Evolutionary conservation across 2,329 filamentous ascomycete genomes (phyloP).

Genomic region (Penicillium brasilianum): DNA sequence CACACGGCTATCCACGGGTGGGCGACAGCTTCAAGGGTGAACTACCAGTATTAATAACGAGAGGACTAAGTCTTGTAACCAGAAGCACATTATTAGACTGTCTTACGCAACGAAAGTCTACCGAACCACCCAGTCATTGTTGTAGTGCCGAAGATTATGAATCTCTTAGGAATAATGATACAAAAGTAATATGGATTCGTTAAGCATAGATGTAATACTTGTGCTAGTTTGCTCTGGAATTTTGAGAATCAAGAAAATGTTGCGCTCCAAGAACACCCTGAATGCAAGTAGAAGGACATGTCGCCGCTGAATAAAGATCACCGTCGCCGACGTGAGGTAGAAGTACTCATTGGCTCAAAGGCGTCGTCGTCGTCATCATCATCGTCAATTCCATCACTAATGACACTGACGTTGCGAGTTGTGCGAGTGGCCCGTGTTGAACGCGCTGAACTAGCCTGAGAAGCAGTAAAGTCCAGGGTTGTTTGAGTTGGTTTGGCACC

Average conservation of each 20-base stretch:
- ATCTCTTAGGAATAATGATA: neutral
- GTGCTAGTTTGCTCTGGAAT: neutral
- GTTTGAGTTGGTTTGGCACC: slow-evolving; percentile 43
- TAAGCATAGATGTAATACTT: neutral
- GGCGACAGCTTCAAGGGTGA: neutral
- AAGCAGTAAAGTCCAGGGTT: slow-evolving; percentile 49
- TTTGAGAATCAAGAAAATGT: neutral
- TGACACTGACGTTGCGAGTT: slow-evolving; percentile 41
- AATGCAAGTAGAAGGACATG: slow-evolving; percentile 7
- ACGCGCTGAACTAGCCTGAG: slow-evolving; percentile 41
- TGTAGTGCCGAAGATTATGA: neutral
- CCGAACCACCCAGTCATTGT: no score
- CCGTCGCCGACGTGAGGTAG: slow-evolving; percentile 31
- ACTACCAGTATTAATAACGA: neutral
- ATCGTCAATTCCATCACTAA: slow-evolving; percentile 47
- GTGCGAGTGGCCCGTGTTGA: slow-evolving; percentile 38
- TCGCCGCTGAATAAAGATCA: slow-evolving; percentile 14
- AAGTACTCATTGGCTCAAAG: slow-evolving; percentile 49
- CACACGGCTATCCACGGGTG: neutral
- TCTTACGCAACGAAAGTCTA: neutral
- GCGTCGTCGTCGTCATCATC: slow-evolving; percentile 52
- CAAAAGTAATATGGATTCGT: slow-evolving; percentile 1
- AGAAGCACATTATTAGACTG: neutral
- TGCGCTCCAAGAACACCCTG: slow-evolving; percentile 3
- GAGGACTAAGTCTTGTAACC: neutral